A percentile compares a stretch with the other conserved stretches of the same genome.
Conservation (phyloP, 768 basidiomycete species). For the Tricholoma sp. region DNA sequence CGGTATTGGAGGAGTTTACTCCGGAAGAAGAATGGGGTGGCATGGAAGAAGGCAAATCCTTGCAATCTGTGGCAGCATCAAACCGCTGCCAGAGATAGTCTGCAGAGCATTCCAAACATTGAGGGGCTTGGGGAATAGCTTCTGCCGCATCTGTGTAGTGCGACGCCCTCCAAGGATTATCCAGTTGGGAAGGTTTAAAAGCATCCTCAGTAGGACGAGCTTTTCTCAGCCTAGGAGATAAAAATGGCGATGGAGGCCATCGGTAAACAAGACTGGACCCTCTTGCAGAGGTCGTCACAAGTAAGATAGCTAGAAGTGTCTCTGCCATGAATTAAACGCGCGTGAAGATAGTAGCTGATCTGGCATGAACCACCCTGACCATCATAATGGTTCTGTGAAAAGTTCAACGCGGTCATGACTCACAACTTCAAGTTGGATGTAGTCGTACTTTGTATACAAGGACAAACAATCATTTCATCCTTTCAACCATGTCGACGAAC, state of each 20-base stretch:
- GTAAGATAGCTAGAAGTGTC: conserved; percentile 72
- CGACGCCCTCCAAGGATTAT: conserved; percentile 73
- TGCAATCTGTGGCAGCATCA: conserved; percentile 41
- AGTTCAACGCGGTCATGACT: background rate
- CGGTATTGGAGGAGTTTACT: conserved; percentile 45
- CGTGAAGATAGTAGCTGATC: no score
- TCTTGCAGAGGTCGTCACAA: conserved; percentile 82
- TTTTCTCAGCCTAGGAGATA: conserved; percentile 66
- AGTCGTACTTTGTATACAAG: conserved; percentile 3
- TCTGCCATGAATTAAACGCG: conserved; percentile 52
- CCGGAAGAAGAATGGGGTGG: conserved; percentile 44
- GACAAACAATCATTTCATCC: conserved; percentile 3
- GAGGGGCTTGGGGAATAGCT: conserved; percentile 16
- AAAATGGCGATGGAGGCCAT: conserved; percentile 73
- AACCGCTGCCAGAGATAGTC: conserved; percentile 67
- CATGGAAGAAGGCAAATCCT: conserved; percentile 45
- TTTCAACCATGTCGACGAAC: conserved; percentile 25
- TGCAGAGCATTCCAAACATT: conserved; percentile 25
- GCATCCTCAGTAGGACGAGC: conserved; percentile 46
- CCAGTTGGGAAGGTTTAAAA: conserved; percentile 45
- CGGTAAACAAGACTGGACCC: conserved; percentile 75
- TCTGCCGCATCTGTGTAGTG: conserved; percentile 37
- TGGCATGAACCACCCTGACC: no score
- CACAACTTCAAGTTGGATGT: no score
- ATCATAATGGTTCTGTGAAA: no score